Conservation (phyloP, 257 asterid genomes). For the Cruciata laevipes region DNA sequence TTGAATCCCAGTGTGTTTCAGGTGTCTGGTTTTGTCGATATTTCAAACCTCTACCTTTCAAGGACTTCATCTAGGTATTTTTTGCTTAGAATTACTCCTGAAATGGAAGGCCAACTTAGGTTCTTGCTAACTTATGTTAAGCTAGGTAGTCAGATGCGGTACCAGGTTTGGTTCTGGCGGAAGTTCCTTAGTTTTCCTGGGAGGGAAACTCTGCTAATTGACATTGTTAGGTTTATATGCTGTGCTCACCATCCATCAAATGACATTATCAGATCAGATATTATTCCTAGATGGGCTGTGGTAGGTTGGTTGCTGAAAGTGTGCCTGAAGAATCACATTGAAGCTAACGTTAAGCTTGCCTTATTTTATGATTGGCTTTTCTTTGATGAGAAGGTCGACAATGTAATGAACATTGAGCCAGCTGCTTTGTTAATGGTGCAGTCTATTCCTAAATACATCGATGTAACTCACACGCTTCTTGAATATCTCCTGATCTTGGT, state of each 20-base stretch:
- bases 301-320: constrained; percentile 3
- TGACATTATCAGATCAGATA: constrained; percentile 4
- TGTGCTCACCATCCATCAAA: constrained; percentile 2
- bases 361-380: constrained; percentile 8
- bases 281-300: constrained; percentile 7
- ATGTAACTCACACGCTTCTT: constrained; percentile 2
- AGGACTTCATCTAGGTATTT: constrained; percentile 4
- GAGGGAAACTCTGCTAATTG: constrained; percentile 7
- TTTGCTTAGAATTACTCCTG: constrained; percentile 2
- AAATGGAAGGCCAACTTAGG: constrained; percentile 6
- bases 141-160: neutral
- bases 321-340: neutral
- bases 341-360: constrained; percentile 6
- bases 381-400: constrained; percentile 5
- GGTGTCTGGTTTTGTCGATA: neutral
- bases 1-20: constrained; percentile 4
- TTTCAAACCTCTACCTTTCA: neutral
- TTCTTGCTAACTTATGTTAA: constrained; percentile 3
- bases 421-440: constrained; percentile 6
- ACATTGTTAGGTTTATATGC: constrained; percentile 7
- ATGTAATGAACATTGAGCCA: constrained; percentile 8
- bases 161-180: constrained; percentile 2
- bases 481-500: constrained; percentile 2
- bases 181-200: constrained; percentile 5
- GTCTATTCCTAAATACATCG: constrained; percentile 2